Evolutionary conservation across 257 asterid species (phyloP).

Genomic region (Paulownia fortunei): DNA sequence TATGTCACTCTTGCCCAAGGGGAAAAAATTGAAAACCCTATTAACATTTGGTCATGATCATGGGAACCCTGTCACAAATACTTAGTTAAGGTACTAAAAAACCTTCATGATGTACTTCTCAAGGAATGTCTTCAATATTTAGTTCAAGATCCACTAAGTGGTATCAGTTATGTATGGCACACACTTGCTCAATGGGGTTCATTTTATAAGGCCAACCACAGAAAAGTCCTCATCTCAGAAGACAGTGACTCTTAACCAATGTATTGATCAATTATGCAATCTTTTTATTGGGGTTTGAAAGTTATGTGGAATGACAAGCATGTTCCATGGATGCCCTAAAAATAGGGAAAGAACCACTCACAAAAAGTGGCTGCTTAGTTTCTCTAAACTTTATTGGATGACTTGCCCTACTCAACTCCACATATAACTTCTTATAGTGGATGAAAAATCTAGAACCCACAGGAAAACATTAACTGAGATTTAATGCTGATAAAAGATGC

Average conservation of each 20-base stretch:
- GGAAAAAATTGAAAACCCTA: too few species aligned
- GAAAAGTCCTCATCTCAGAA: background rate
- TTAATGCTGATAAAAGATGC: conserved; percentile 19
- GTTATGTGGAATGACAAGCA: conserved; percentile 17
- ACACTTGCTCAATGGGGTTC: too few species aligned
- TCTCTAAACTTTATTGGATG: background rate
- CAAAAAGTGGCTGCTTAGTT: too few species aligned
- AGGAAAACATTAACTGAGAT: conserved; percentile 19
- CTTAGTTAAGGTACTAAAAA: too few species aligned
- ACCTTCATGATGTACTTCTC: background rate
- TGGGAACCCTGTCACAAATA: too few species aligned
- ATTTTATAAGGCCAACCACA: background rate
- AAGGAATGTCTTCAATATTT: background rate
- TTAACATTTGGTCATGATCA: too few species aligned
- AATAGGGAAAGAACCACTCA: conserved; percentile 11
- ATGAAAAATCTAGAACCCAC: background rate
- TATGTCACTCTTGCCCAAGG: too few species aligned
- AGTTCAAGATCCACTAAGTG: background rate
- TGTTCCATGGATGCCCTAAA: conserved; percentile 35
- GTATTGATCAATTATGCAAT: background rate
- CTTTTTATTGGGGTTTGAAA: too few species aligned
- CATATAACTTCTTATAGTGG: conserved; percentile 2
- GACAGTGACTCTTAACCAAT: background rate
- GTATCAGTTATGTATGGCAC: background rate
- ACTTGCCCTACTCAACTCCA: conserved; percentile 34